Base-by-base conservation (phyloP, 1,284 basidiomycete genomes). In the Mycena citricolor region DNA sequence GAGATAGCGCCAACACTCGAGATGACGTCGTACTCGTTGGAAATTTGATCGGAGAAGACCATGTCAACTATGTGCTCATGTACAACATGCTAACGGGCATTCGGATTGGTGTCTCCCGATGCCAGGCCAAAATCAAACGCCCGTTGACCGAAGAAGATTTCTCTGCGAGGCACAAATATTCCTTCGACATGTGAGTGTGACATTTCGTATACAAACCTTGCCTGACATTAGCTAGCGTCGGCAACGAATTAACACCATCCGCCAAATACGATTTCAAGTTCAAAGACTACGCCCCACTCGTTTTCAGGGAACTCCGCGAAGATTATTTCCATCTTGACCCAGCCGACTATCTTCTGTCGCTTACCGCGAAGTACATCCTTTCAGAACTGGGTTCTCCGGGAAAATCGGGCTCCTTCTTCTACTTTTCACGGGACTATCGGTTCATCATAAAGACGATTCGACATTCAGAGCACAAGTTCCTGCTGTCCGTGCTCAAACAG, bases 61-160 rank as follows among this genome's bases (percentile, higher is more conserved):
- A 99, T 67, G 94, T 87, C 65, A 99, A 99, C 71, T 99, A 98
- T 59, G 91, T 98, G 49, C 73, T 99, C 60, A 98, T 98, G 95
- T 99, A 98, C 73, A 98, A 99, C 73, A 99, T 99, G 95, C 76
- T 99, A 58, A 99, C 95, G 4, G 95, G 95, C 5, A 98, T 99
- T 54, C 84, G 95, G 24, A 94, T 94, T 56, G 94, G 88, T 36
- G 90, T 97, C 5, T 98, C 95, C 34, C 76, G 95, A 54, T 97
- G 91, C 70, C 92, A 97, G 64, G 95, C 94, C 36, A 99, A 98
- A 72, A 83, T 93, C 16, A 86, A 86, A 64, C 79, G 92, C 44
- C 79, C 85, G 2, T 69, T 99, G 25, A 90, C 86, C 8, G 79
- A 85, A 32, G 90, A 90, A 28, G 95, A 99, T 66, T 99, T 94